Percentiles rank a stretch among this genome's conserved stretches.
Evolutionary conservation across 805 yeast genomes (phyloP).

Genomic region (Metschnikowia sp.): DNA sequence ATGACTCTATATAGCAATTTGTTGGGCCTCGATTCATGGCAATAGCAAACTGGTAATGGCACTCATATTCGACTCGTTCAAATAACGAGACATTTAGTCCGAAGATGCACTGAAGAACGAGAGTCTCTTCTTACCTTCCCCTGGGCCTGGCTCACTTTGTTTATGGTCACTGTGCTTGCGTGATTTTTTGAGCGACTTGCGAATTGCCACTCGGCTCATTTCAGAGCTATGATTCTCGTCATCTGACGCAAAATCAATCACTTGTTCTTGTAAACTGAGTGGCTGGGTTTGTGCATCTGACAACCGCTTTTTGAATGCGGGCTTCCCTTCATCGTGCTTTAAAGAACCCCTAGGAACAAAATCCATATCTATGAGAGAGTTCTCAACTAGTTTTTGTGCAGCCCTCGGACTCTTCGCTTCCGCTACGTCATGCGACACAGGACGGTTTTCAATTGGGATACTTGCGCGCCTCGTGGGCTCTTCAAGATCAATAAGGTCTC

Average conservation of each 20-base stretch:
- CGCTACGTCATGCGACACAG: background rate
- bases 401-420: background rate
- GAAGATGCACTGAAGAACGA: constrained; percentile 22
- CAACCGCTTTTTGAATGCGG: constrained; percentile 32
- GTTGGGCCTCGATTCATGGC: no score
- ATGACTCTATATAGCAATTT: no score
- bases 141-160: constrained; percentile 25
- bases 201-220: constrained; percentile 40
- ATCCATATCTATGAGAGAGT: constrained; percentile 22
- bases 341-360: constrained; percentile 14
- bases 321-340: constrained; percentile 15
- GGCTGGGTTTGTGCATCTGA: constrained; percentile 28
- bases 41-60: background rate
- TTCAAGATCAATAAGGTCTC: constrained; percentile 6
- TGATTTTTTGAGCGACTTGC: constrained; percentile 34
- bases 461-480: background rate
- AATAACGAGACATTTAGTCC: background rate
- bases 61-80: background rate
- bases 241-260: constrained; percentile 45
- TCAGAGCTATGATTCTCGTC: constrained; percentile 38
- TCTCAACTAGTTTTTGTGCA: background rate
- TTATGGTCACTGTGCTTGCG: constrained; percentile 29
- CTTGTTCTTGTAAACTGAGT: constrained; percentile 39
- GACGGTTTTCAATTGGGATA: background rate
- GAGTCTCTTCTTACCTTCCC: constrained; percentile 22